Conservation (phyloP, 768 basidiomycete species). For the Sarcodon aspratus region DNA sequence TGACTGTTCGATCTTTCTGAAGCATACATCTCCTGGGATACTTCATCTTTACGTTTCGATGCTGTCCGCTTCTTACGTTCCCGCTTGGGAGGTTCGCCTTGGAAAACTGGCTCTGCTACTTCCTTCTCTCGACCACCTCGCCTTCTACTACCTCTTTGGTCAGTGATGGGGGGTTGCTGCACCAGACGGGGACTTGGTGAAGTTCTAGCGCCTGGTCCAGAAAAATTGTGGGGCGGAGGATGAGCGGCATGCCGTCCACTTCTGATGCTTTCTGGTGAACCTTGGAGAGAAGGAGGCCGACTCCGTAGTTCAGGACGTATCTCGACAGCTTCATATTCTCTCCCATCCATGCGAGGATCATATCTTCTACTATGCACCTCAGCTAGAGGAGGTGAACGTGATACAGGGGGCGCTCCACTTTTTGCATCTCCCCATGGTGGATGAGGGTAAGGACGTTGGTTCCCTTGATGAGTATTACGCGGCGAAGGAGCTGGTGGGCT, state of each 20-base stretch:
- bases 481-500: slow-evolving; percentile 39
- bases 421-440: background rate
- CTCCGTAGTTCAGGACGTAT: slow-evolving; percentile 10
- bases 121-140: background rate
- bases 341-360: background rate
- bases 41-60: slow-evolving; percentile 29
- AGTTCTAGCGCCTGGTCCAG: background rate
- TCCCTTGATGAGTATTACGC: slow-evolving; percentile 34
- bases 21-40: slow-evolving; percentile 5
- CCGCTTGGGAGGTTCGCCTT: slow-evolving; percentile 38
- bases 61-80: slow-evolving; percentile 39
- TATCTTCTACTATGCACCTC: background rate
- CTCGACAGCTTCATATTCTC: background rate
- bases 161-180: too few species aligned
- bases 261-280: background rate
- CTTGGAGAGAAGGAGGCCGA: slow-evolving; percentile 9
- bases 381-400: background rate
- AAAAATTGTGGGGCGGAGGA: background rate
- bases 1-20: slow-evolving; percentile 9
- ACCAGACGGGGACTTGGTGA: background rate
- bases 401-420: background rate
- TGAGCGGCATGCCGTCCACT: background rate
- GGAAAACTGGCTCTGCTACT: background rate
- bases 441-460: slow-evolving; percentile 12
- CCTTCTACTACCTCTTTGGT: too few species aligned